Percentiles rank a stretch among this genome's conserved stretches.
Evolutionary conservation across 2,329 filamentous ascomycete genomes (phyloP).

Genomic region (Zymoseptoria passerinii): DNA sequence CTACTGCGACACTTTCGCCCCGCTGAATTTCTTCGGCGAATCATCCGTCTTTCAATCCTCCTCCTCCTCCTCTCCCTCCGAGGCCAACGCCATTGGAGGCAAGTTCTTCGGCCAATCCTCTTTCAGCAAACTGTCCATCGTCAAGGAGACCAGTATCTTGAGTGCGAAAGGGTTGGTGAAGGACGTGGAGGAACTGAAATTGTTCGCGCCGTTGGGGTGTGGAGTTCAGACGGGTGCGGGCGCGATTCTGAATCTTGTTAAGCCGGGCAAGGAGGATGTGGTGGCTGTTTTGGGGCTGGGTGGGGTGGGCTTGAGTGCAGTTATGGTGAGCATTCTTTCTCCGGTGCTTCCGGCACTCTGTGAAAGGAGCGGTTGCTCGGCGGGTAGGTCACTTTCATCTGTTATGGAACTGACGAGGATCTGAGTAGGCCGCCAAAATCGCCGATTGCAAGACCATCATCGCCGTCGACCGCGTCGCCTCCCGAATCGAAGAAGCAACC

Average conservation of each 20-base stretch:
- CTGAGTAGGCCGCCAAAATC: slow-evolving; percentile 8
- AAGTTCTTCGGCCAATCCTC: slow-evolving; percentile 24
- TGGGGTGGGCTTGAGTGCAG: slow-evolving; percentile 25
- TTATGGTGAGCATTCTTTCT: slow-evolving; percentile 27
- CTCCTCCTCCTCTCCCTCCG: background rate
- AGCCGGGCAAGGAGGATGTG: slow-evolving; percentile 15
- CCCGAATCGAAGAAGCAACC: slow-evolving; percentile 31
- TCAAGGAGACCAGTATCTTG: slow-evolving; percentile 18
- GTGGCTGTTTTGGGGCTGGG: slow-evolving; percentile 21
- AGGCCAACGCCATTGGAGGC: slow-evolving; percentile 11
- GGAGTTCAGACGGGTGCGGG: slow-evolving; percentile 24
- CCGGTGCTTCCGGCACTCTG: background rate
- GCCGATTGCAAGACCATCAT: slow-evolving; percentile 30
- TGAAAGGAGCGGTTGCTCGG: background rate
- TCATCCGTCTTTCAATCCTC: slow-evolving; percentile 13
- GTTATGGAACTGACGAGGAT: background rate
- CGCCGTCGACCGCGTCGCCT: slow-evolving; percentile 30
- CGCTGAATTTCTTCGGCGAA: slow-evolving; percentile 14
- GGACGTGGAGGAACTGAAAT: slow-evolving; percentile 17
- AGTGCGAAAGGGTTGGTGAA: slow-evolving; percentile 16
- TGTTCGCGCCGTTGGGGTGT: slow-evolving; percentile 21
- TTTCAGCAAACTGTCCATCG: slow-evolving; percentile 19
- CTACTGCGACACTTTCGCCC: slow-evolving; percentile 18
- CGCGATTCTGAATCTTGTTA: slow-evolving; percentile 19
- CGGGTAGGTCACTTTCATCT: background rate